Evolutionary conservation across 2,329 filamentous ascomycete genomes (phyloP).

Genomic region (Aspergillus sp.): DNA sequence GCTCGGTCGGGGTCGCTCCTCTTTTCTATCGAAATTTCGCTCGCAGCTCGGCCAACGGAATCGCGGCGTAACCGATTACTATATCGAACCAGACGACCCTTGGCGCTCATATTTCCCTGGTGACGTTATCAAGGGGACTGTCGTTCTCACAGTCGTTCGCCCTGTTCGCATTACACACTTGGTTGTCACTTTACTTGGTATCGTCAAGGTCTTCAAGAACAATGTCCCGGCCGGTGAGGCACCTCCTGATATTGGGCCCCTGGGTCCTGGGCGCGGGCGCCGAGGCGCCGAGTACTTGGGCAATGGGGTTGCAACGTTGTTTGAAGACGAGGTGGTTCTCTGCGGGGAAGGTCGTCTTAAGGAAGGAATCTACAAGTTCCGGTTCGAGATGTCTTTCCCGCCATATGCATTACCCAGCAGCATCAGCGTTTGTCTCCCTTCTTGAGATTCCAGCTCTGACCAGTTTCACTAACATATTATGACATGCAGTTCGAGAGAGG

Average conservation of each 20-base stretch:
- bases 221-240: conserved; percentile 57
- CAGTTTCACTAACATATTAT: background rate
- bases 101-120: conserved; percentile 63
- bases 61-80: conserved; percentile 61
- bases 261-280: conserved; percentile 56
- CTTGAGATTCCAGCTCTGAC: conserved; percentile 2
- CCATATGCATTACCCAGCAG: conserved; percentile 70
- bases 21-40: conserved; percentile 55
- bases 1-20: conserved; percentile 42
- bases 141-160: conserved; percentile 60
- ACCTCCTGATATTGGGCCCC: conserved; percentile 48
- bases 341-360: conserved; percentile 64
- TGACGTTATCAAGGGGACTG: conserved; percentile 60
- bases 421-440: conserved; percentile 71
- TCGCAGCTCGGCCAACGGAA: conserved; percentile 54
- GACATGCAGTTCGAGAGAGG: conserved; percentile 81
- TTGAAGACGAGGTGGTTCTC: conserved; percentile 64
- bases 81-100: conserved; percentile 62
- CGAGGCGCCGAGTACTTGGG: conserved; percentile 57
- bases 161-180: conserved; percentile 64
- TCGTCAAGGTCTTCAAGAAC: conserved; percentile 65
- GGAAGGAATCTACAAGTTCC: conserved; percentile 66
- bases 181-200: conserved; percentile 62
- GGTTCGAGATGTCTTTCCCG: conserved; percentile 63
- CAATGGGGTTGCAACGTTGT: conserved; percentile 64